Percentiles rank a stretch among this genome's conserved stretches.
Evolutionary conservation across 176 grass and related monocot genomes (phyloP).

Genomic region (Saccharum spontaneum): DNA sequence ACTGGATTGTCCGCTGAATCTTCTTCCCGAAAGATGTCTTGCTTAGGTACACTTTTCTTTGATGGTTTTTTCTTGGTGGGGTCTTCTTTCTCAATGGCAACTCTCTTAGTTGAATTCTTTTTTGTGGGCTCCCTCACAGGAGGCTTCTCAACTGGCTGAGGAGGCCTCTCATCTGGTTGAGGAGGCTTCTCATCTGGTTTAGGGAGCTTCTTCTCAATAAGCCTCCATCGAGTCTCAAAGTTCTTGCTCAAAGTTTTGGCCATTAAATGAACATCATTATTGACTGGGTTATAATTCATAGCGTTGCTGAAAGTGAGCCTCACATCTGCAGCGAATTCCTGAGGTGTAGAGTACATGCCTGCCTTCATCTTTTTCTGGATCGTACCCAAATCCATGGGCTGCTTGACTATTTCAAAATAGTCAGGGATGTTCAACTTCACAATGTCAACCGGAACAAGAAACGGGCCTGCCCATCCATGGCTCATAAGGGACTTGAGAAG

Average conservation of each 20-base stretch:
- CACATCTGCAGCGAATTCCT: constrained; percentile 79
- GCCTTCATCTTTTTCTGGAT: constrained; percentile 66
- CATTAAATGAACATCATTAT: constrained; percentile 82
- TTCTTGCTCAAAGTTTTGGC: constrained; percentile 68
- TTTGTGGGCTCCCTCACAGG: constrained; percentile 29
- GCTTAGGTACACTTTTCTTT: constrained; percentile 51
- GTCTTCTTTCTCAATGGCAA: constrained; percentile 39
- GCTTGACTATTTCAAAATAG: constrained; percentile 83
- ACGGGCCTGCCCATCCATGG: constrained; percentile 52
- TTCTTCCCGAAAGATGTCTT: constrained; percentile 58
- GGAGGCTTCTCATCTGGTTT: constrained; percentile 31
- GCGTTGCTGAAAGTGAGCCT: constrained; percentile 91
- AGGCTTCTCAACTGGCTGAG: constrained; percentile 19
- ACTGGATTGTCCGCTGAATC: constrained; percentile 44
- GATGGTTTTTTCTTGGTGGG: constrained; percentile 38
- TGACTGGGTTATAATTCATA: constrained; percentile 73
- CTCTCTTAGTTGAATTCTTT: constrained; percentile 42
- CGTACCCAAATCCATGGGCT: constrained; percentile 96
- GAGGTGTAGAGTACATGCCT: constrained; percentile 60
- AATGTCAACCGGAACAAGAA: constrained; percentile 79
- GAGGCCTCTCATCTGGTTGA: constrained; percentile 8
- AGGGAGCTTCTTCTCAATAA: constrained; percentile 80
- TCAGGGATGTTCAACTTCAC: constrained; percentile 83
- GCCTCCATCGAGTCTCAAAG: constrained; percentile 91
- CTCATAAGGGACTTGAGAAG: constrained; percentile 78